These are phyloP conservation scores for Ilyonectria robusta DNA, from an alignment of 2,329 filamentous ascomycete genomes.

Conservation along the genomic window DNA sequence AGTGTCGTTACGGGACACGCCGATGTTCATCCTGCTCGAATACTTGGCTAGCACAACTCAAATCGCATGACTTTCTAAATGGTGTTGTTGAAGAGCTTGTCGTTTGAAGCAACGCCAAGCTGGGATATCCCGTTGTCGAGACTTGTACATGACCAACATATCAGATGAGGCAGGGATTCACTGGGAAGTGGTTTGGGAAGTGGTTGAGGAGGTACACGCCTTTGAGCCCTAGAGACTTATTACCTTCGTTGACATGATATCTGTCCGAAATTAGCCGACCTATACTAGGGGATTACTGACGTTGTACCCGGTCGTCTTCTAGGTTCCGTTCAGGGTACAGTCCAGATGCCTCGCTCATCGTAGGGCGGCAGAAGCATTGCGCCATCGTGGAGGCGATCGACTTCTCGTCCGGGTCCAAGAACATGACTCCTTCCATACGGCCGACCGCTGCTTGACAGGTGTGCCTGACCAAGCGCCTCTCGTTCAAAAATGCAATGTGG, in stretches of 20 bases:
- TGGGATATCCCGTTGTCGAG: conserved; percentile 45
- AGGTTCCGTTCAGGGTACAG: too few relatives aligned
- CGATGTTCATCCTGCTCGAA: conserved; percentile 53
- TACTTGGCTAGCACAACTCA: conserved; percentile 54
- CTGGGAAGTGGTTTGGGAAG: too few relatives aligned
- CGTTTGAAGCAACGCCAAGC: conserved; percentile 50
- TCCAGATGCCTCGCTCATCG: conserved; percentile 36
- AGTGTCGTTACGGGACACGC: conserved; percentile 43
- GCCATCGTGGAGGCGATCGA: conserved; percentile 60
- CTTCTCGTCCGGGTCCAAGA: conserved; percentile 59
- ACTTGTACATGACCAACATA: too few relatives aligned
- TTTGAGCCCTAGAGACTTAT: too few relatives aligned
- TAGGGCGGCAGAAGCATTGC: conserved; percentile 56
- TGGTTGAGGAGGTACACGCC: too few relatives aligned
- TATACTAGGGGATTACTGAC: too few relatives aligned
- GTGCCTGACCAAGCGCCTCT: conserved; percentile 69
- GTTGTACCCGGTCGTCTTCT: too few relatives aligned
- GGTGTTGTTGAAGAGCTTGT: conserved; percentile 62
- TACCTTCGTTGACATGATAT: too few relatives aligned
- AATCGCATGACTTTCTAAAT: conserved; percentile 53
- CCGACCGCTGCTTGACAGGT: conserved; percentile 79
- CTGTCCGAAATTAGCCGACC: too few relatives aligned
- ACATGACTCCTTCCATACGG: conserved; percentile 73
- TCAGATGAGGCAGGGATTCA: too few relatives aligned
- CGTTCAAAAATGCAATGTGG: conserved; percentile 73